Evolutionary conservation across 2,329 filamentous ascomycete genomes (phyloP), one percentile per base, ranked within the genome.

Genomic region (Pestalotiopsis sp.): DNA sequence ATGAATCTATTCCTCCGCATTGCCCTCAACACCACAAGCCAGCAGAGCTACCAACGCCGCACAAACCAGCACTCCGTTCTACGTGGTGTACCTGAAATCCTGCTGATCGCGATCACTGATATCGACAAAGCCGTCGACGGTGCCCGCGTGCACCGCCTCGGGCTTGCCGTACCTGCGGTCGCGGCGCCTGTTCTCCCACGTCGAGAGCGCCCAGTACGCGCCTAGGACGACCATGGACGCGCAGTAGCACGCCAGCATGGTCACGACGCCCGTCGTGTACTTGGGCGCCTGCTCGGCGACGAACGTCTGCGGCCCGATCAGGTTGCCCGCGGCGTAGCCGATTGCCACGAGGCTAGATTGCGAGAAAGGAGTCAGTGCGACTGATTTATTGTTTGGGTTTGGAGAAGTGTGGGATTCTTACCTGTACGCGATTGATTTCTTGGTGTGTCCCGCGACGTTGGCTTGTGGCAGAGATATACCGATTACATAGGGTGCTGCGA

Each of bases 291-390:
- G 79, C 31, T 77, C 75, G 13, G 75, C 75, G 17, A 78, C 75
- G 69, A 83, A 83, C 0, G 80, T 82, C 71, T 82, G 81, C 1
- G 81, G 81, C 0, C 81, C 82, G 64, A 83, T 82, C 1, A 83
- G 71, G 68, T 83, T 83, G 4, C 80, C 80, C 1, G 81, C 76
- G 3, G 78, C 79, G 68, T 80, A 83, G 4, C 78, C 81, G 45
- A 83, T 78, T 49, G 79, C 79, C 3, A 82, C 74, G 27, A 81
- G 77, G 27, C 79, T 67, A 27, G 13, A 12, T 17, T 7, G 7
- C 2, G 31, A 23, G 23, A 23, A 23, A 23, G 23, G 6, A 59
- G 20, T 27, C 6, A 13, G 56, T 20, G 17, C 3, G 25, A 4
- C n/a, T 13, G 6, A 27, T 6, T 27, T 23, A n/a, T 4, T 20